A percentile compares a stretch with the other conserved stretches of the same genome.
These are phyloP conservation scores for Fraxinus excelsior DNA, from an alignment of 257 asterid species.

Conservation along the genomic window DNA sequence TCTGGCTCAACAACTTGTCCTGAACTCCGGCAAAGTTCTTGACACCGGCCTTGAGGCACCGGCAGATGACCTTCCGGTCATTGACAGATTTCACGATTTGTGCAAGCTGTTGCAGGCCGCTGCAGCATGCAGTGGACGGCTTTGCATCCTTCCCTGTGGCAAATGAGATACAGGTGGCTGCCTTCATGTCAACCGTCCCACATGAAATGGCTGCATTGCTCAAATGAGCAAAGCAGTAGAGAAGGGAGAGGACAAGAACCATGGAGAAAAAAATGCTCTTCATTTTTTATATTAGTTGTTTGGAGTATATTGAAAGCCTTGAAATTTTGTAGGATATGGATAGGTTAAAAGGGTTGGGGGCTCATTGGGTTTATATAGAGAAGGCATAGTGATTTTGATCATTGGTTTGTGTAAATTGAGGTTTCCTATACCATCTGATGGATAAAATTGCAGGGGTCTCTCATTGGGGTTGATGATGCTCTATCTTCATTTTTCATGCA, in stretches of 20 bases:
- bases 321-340: not conserved
- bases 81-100: slow-evolving; percentile 40
- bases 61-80: slow-evolving; percentile 60
- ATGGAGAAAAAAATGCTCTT: slow-evolving; percentile 41
- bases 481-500: not conserved
- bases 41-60: slow-evolving; percentile 61
- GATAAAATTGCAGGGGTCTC: slow-evolving; percentile 37
- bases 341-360: slow-evolving; percentile 6
- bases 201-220: slow-evolving; percentile 50
- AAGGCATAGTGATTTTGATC: slow-evolving; percentile 21
- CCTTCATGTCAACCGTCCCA: slow-evolving; percentile 43
- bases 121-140: slow-evolving; percentile 49
- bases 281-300: slow-evolving; percentile 28
- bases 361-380: slow-evolving; percentile 37
- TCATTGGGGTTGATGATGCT: slow-evolving; percentile 34
- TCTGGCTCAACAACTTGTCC: slow-evolving; percentile 54
- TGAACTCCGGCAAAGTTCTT: slow-evolving; percentile 55
- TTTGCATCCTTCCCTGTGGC: slow-evolving; percentile 43
- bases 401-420: slow-evolving; percentile 39
- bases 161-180: slow-evolving; percentile 46
- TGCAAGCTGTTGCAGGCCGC: slow-evolving; percentile 47
- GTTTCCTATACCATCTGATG: slow-evolving; percentile 36
- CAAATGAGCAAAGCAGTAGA: slow-evolving; percentile 37
- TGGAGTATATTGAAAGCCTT: not conserved
- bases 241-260: slow-evolving; percentile 38